Evolutionary conservation across 2,329 filamentous ascomycete species (phyloP), one percentile per base, ranked within the genome.

Genomic region (Cercospora sp.): DNA sequence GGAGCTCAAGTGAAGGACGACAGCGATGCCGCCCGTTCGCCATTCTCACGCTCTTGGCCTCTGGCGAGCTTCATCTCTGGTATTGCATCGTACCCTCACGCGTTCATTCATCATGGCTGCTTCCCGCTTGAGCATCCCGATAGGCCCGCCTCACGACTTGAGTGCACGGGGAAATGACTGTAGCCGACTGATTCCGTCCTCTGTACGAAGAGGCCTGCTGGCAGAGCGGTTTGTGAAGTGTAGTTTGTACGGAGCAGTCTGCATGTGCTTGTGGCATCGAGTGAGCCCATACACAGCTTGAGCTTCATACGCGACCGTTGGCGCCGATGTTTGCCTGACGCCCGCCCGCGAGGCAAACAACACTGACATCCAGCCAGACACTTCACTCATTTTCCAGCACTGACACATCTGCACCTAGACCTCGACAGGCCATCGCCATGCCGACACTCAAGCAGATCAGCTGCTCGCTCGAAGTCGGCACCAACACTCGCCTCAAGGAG

Each of bases 361-460:
- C 7, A 16, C 12, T 28, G 49, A 13, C 5, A 3, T 28, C 10
- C 49, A 7, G 24, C 49, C 49, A n/a, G 24, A 55, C 49, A 28
- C 1, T 18, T 28, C 24, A 26, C 49, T 55, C 13, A 26, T 24
- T 55, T 30, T 26, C 49, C 24, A 28, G 49, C 49, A 55, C 49
- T 30, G 49, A 55, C 3, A 4, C 49, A 26, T 7, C 24, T 13
- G 8, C 24, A 13, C 13, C 45, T 21, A 16, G 37, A 49, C 18
- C 18, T 10, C 43, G 43, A 18, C 43, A 49, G 49, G 49, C 21
- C 24, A 16, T 8, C 49, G 37, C 21, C 37, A 88, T 88, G 86
- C 86, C 86, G 7, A 81, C 79, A 5, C 81, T 87, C 67, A 86
- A 84, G 73, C 81, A 85, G 34, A 78, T 88, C 34, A 80, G 74